Base-by-base conservation (phyloP, 768 basidiomycete genomes). In the Termitomyces sp. region DNA sequence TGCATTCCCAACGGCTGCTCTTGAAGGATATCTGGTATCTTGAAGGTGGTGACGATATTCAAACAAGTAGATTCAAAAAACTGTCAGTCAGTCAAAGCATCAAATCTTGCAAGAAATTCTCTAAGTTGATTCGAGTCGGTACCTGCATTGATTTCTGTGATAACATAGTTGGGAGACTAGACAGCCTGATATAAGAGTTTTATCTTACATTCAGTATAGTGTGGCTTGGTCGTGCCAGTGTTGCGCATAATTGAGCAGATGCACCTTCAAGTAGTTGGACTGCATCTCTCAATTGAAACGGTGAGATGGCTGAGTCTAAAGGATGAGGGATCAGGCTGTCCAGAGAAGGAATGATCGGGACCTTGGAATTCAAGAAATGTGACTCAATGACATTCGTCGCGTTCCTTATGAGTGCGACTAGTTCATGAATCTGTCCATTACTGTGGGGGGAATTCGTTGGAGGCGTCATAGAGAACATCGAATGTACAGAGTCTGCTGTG, bases 181-280 rank as follows among this genome's bases (percentile, higher is more conserved):
- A 31, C 31, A 31, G 5, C 8, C 8, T 9, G 8, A 31, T 4
- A 31, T 31, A 31, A 31, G 31, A 31, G 31, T 31, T 1, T 31
- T 31, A 31, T 4, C 31, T 31, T 37, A 67, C 68, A 54, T 68
- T 68, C 28, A 68, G 41, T 1, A 70, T 43, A 0, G 61, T 63
- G 44, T 66, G 63, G 42, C 54, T 60, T 5, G 68, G 68, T 26
- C 64, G 59, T 1, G 66, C 66, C 17, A 67, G 58, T 12, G 62
- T 66, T 17, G 67, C 63, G 14, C 56, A 61, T 6, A 70, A 54
- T 46, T 70, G 68, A 0, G 67, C 63, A 42, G 64, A 70, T 21
- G 68, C 68, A 31, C 63, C 68, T 50, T 68, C 65, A n/a, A 70
- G 58, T 17, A 62, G 52, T 50, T 66, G 67, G 21, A 66, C 56